Evolutionary conservation across 768 basidiomycete species (phyloP).

Genomic region (Myochromella boudieri): DNA sequence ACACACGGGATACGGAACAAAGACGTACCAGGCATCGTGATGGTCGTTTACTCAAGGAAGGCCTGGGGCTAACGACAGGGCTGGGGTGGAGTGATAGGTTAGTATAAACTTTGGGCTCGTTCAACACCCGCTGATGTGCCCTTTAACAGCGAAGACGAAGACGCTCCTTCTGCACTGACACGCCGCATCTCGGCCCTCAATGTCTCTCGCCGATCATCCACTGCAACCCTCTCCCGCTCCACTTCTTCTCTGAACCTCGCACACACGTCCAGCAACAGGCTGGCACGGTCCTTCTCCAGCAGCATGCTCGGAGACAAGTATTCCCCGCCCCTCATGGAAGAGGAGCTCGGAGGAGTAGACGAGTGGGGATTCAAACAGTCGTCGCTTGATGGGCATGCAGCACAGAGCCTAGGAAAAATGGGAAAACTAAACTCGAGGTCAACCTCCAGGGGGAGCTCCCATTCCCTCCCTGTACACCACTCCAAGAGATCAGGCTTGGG

Average conservation of each 20-base stretch:
- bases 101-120: constrained; percentile 14
- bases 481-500: neutral
- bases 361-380: constrained; percentile 4
- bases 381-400: neutral
- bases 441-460: constrained; percentile 5
- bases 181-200: constrained; percentile 59
- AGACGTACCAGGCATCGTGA: constrained; percentile 61
- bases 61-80: constrained; percentile 70
- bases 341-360: neutral
- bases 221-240: constrained; percentile 26
- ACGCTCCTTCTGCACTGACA: constrained; percentile 67
- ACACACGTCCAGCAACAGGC: constrained; percentile 33
- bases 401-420: neutral
- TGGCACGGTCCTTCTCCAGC: constrained; percentile 27
- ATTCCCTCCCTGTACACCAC: constrained; percentile 1
- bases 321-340: neutral
- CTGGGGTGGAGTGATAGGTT: constrained; percentile 77
- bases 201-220: constrained; percentile 45
- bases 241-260: constrained; percentile 7
- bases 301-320: neutral
- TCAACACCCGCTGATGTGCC: neutral
- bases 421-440: neutral
- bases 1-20: constrained; percentile 47
- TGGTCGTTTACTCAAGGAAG: constrained; percentile 54
- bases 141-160: constrained; percentile 63